Percentiles rank a stretch among this genome's conserved stretches.
phyloP scores from a whole-genome alignment of 306 rosid species.

The Mucuna pruriens region DNA sequence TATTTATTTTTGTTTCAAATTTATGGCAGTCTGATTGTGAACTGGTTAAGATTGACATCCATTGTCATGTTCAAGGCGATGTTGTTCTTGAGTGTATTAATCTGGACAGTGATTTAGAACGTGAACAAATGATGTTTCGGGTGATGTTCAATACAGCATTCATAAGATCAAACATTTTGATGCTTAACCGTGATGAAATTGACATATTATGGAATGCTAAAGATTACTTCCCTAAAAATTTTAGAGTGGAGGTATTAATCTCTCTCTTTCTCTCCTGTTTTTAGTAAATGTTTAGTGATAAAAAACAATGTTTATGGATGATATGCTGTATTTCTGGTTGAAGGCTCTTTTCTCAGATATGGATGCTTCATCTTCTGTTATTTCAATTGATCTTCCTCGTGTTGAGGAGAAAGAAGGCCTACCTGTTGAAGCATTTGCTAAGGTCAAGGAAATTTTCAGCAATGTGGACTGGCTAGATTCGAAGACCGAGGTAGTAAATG shows the following conservation, averaged over 20 bases:
- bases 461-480: slow-evolving; percentile 85
- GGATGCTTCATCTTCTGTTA: slow-evolving; percentile 71
- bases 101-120: slow-evolving; percentile 81
- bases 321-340: slow-evolving; percentile 50
- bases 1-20: slow-evolving; percentile 16
- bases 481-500: slow-evolving; percentile 63
- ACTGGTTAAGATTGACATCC: slow-evolving; percentile 89
- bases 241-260: slow-evolving; percentile 91
- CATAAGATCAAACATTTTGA: slow-evolving; percentile 95
- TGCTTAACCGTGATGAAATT: slow-evolving; percentile 92
- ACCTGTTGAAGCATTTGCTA: slow-evolving; percentile 92
- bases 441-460: slow-evolving; percentile 91
- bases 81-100: slow-evolving; percentile 94
- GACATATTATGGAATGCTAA: slow-evolving; percentile 81
- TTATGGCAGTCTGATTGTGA: slow-evolving; percentile 83
- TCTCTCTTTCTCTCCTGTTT: slow-evolving; percentile 23
- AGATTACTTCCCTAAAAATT: slow-evolving; percentile 81
- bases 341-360: slow-evolving; percentile 95
- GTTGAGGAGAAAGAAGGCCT: slow-evolving; percentile 89
- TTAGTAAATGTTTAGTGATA: background rate
- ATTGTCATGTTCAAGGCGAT: slow-evolving; percentile 95
- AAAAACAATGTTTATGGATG: slow-evolving; percentile 35
- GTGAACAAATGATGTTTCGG: slow-evolving; percentile 91
- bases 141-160: slow-evolving; percentile 97
- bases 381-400: slow-evolving; percentile 71